phyloP scores from a whole-genome alignment of 441 rosid genomes.

The Populus trichocarpa region DNA sequence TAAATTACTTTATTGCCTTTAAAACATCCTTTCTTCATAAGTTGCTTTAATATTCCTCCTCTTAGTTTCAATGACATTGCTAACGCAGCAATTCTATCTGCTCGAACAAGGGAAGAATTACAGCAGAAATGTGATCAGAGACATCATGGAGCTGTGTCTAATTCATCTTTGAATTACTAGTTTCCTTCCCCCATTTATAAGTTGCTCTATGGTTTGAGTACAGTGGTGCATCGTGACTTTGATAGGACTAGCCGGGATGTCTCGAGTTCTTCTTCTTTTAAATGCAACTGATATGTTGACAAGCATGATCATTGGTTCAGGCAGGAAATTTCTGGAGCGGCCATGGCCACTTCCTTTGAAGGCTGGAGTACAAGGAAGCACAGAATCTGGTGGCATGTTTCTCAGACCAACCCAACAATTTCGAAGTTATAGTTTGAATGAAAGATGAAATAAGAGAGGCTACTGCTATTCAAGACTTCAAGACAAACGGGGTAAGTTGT shows the following conservation, averaged over 20 bases:
- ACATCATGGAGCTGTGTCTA: conserved; percentile 38
- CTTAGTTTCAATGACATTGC: no score
- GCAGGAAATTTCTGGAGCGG: conserved; percentile 37
- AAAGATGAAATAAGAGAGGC: no score
- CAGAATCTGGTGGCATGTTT: conserved; percentile 44
- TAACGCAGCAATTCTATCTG: conserved; percentile 20
- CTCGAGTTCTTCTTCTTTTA: conserved; percentile 1
- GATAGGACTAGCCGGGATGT: no score
- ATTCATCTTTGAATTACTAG: conserved; percentile 39
- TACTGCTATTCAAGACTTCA: no score
- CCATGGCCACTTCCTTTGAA: conserved; percentile 56
- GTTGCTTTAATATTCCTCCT: conserved; percentile 71
- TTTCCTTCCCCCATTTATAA: conserved; percentile 33
- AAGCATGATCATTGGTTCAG: conserved; percentile 44
- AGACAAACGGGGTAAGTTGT: no score
- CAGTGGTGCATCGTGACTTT: not conserved
- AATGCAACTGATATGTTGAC: conserved; percentile 51
- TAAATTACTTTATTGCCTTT: conserved; percentile 32
- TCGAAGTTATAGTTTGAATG: conserved; percentile 51
- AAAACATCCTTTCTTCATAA: conserved; percentile 95
- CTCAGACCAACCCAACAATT: conserved; percentile 52
- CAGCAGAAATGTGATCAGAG: conserved; percentile 50
- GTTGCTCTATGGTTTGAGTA: conserved; percentile 35
- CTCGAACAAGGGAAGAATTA: conserved; percentile 44
- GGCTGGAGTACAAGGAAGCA: conserved; percentile 65